Evolutionary conservation across 768 basidiomycete species (phyloP), one percentile per base, ranked within the genome.

Genomic region (Termitomyces eurrhizus): DNA sequence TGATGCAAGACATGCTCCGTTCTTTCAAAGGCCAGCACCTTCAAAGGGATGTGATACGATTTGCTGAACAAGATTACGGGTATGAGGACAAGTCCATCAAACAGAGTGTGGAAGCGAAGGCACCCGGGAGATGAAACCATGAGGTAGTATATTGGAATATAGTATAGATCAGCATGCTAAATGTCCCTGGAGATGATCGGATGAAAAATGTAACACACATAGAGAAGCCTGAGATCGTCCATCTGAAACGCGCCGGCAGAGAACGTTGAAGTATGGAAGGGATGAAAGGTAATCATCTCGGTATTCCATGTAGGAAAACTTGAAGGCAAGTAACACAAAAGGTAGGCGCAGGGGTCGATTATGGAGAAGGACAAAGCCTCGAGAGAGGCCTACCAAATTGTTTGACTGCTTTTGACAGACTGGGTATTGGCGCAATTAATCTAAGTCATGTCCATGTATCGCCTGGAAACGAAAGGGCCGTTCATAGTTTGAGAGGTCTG

Each of bases 111-210:
- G 53, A 60, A 55, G 46, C 7, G 35, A 41, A 39, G 46, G 54
- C 16, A 50, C 11, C 41, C 1, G 26, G 37, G 39, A 37, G 51
- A 41, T 54, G 58, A 59, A 46, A 59, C 35, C 16, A n/a, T 59
- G 36, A 59, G 52, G 58, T 53, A 53, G 42, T 18, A 32, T 13
- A 29, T 44, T 52, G 39, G 12, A 61, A 24, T 41, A 33, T 4
- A 42, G 48, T 24, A 42, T 18, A 36, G 37, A 36, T 49, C 41
- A 50, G 59, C 49, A 42, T n/a, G 5, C 33, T 32, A 35, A 37
- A 61, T 61, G 54, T 61, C 60, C 60, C 60, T 61, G 60, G 60
- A 56, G 55, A 51, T 61, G 54, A 57, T 51, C 55, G 53, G 59
- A 60, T 37, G 53, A 32, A 51, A 41, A 26, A 13, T 32, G 4